phyloP scores from a whole-genome alignment of 73 alveolate species.

The Blepharisma japonicum region DNA sequence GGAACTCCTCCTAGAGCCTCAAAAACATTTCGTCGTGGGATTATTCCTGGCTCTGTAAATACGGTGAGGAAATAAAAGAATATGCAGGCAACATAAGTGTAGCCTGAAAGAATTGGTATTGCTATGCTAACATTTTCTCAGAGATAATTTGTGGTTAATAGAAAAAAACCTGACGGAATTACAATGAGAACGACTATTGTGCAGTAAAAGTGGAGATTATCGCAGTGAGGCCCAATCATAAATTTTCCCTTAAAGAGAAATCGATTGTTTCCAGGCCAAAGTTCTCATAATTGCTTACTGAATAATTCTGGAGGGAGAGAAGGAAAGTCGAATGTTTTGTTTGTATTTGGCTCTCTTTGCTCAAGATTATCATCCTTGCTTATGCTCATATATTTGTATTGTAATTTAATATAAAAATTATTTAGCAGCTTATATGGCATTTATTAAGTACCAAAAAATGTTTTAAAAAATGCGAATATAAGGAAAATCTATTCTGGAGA shows the following conservation, averaged over 20 bases:
- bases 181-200: slow-evolving; percentile 43
- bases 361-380: no score
- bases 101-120: slow-evolving; percentile 35
- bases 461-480: no score
- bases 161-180: slow-evolving; percentile 35
- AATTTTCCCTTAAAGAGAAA: slow-evolving; percentile 46
- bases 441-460: no score
- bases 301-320: neutral
- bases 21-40: slow-evolving; percentile 49
- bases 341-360: no score
- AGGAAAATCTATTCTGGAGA: no score
- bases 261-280: slow-evolving; percentile 56
- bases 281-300: neutral
- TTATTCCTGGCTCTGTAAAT: slow-evolving; percentile 63
- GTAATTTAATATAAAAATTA: no score
- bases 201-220: slow-evolving; percentile 24
- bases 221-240: slow-evolving; percentile 54
- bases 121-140: slow-evolving; percentile 36
- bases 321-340: no score
- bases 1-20: slow-evolving; percentile 38
- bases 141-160: slow-evolving; percentile 44
- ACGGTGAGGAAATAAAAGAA: slow-evolving; percentile 40
- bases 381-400: no score
- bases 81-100: slow-evolving; percentile 33
- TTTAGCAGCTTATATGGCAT: no score